Evolutionary conservation across 2,329 filamentous ascomycete species (phyloP).

Genomic region (Xylariomycetidae sp.): DNA sequence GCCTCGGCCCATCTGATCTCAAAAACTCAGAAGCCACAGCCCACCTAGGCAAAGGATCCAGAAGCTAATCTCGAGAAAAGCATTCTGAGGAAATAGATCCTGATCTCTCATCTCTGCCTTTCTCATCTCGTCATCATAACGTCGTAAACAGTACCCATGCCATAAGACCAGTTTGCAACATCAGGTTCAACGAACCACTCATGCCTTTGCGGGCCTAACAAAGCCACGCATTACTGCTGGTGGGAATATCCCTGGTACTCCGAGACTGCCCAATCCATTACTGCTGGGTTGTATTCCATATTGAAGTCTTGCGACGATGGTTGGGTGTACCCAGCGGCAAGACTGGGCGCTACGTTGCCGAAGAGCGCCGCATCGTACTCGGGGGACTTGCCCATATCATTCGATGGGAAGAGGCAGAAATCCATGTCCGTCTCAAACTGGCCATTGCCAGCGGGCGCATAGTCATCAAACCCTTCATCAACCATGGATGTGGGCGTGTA

Average conservation of each 20-base stretch:
- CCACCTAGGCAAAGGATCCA: too few relatives aligned
- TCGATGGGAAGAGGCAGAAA: conserved; percentile 56
- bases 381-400: conserved; percentile 32
- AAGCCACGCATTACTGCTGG: conserved; percentile 12
- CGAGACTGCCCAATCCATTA: conserved; percentile 26
- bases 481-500: conserved; percentile 60
- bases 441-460: conserved; percentile 31
- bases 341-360: conserved; percentile 40
- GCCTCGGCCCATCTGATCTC: conserved; percentile 13
- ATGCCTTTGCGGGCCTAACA: too few relatives aligned
- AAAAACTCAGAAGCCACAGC: conserved; percentile 7
- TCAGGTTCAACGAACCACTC: too few relatives aligned
- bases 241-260: conserved; percentile 17
- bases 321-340: conserved; percentile 46
- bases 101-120: conserved; percentile 3
- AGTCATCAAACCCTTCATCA: conserved; percentile 61
- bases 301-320: conserved; percentile 44
- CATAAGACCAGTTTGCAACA: background rate
- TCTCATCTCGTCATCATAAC: conserved; percentile 24
- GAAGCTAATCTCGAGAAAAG: too few relatives aligned
- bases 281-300: conserved; percentile 18
- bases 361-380: conserved; percentile 40
- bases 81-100: conserved; percentile 15
- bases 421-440: conserved; percentile 45
- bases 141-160: conserved; percentile 15